These are phyloP conservation scores for Wallacemonas sp. DNA, from an alignment of 208 protist genomes.

Conservation along the genomic window DNA sequence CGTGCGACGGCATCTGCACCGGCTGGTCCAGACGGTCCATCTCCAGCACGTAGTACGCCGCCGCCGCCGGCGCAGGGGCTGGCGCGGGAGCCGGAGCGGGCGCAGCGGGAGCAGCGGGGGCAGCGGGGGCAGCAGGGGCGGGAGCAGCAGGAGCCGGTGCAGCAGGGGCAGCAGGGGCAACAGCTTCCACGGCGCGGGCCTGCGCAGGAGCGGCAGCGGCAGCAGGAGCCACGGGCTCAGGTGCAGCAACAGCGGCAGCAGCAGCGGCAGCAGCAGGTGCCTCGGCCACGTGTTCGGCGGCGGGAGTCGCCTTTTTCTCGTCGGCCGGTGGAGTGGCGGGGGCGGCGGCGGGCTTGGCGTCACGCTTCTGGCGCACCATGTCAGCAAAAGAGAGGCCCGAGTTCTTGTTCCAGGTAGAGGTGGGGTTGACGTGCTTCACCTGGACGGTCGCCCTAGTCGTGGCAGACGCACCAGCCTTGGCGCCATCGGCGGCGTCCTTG, in stretches of 20 bases:
- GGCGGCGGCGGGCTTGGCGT: conserved; percentile 15
- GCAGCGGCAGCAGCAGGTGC: background rate
- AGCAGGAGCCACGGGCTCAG: background rate
- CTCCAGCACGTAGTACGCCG: conserved; percentile 65
- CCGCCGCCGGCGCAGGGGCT: conserved; percentile 19
- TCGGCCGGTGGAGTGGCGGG: conserved; percentile 8
- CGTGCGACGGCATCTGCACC: conserved; percentile 41
- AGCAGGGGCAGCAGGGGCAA: background rate
- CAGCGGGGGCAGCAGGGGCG: conserved; percentile 14
- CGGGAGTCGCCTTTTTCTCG: background rate
- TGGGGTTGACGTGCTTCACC: conserved; percentile 36
- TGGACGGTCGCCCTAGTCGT: conserved; percentile 39
- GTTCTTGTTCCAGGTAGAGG: conserved; percentile 55
- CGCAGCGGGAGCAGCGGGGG: conserved; percentile 12
- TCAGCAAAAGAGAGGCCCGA: conserved; percentile 63
- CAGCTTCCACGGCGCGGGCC: background rate
- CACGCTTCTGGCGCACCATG: conserved; percentile 42
- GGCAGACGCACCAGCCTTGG: conserved; percentile 16
- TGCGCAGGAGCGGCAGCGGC: background rate
- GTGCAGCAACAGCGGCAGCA: background rate
- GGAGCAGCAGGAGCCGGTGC: conserved; percentile 12
- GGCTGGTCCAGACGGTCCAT: conserved; percentile 49
- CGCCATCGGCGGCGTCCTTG: conserved; percentile 14
- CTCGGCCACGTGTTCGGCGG: background rate
- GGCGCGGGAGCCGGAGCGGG: conserved; percentile 23